Evolutionary conservation across 768 basidiomycete genomes (phyloP).

Genomic region (Neoboletus subvelutipes): DNA sequence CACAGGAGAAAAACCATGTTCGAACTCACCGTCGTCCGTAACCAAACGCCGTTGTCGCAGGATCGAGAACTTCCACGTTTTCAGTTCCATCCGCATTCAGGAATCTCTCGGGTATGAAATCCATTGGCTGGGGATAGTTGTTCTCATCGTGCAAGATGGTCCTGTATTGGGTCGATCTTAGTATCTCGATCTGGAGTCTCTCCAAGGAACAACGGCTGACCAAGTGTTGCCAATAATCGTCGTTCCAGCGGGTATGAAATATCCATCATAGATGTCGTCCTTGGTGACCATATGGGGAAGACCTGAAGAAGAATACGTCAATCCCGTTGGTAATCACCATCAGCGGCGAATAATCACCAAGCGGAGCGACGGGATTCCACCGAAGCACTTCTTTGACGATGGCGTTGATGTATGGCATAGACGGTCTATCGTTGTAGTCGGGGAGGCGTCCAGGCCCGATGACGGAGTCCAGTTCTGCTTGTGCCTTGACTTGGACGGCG

Average conservation of each 20-base stretch:
- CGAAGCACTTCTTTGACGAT: constrained; percentile 33
- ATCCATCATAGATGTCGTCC: constrained; percentile 32
- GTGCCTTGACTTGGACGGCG: constrained; percentile 30
- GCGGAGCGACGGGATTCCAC: constrained; percentile 35
- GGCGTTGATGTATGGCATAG: constrained; percentile 28
- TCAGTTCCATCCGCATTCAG: constrained; percentile 38
- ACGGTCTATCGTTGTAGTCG: constrained; percentile 31
- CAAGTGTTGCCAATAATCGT: constrained; percentile 62
- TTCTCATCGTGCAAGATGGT: constrained; percentile 39
- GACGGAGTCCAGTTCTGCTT: constrained; percentile 28
- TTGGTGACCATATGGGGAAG: constrained; percentile 35
- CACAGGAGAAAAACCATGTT: neutral
- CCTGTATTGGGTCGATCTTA: constrained; percentile 24
- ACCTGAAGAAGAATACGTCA: constrained; percentile 18
- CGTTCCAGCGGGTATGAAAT: constrained; percentile 38
- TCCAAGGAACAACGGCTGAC: constrained; percentile 26
- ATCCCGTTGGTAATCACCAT: constrained; percentile 11
- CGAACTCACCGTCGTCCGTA: constrained; percentile 35
- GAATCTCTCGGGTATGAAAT: constrained; percentile 41
- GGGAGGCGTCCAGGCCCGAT: constrained; percentile 30
- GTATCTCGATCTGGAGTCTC: neutral
- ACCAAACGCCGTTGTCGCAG: constrained; percentile 33
- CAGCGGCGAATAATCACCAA: constrained; percentile 25
- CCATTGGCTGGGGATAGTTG: constrained; percentile 34
- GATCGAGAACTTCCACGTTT: constrained; percentile 30